Evolutionary conservation across 2,329 filamentous ascomycete species (phyloP).

Genomic region (Nemania bipapillata): DNA sequence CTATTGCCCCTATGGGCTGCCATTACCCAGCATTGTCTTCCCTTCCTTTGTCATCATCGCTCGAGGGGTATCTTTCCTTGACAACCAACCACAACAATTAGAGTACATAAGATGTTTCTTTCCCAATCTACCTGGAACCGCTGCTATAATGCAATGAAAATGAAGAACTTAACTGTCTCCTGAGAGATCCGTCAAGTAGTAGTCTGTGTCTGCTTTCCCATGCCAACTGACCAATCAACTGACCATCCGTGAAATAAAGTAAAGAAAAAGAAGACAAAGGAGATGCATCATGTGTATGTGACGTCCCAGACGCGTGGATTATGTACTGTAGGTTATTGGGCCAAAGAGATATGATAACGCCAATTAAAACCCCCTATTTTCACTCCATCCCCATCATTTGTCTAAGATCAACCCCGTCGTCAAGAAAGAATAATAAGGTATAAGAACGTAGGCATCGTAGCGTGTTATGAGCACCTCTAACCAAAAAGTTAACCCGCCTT

Average conservation of each 20-base stretch:
- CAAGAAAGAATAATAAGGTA: conserved; percentile 41
- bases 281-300: conserved; percentile 36
- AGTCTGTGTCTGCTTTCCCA: conserved; percentile 29
- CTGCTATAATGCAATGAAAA: conserved; percentile 40
- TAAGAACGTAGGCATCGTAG: conserved; percentile 42
- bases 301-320: conserved; percentile 44
- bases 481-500: conserved; percentile 32
- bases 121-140: conserved; percentile 42
- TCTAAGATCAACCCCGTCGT: conserved; percentile 48
- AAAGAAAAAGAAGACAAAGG: conserved; percentile 31
- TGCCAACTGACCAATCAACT: conserved; percentile 27
- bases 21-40: conserved; percentile 32
- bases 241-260: conserved; percentile 28
- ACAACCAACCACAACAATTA: conserved; percentile 34
- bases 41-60: conserved; percentile 33
- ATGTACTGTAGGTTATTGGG: conserved; percentile 43
- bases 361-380: conserved; percentile 37
- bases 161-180: conserved; percentile 27
- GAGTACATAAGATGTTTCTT: conserved; percentile 34
- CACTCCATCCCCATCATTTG: conserved; percentile 38
- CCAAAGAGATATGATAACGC: conserved; percentile 41
- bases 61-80: conserved; percentile 47
- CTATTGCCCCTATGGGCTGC: conserved; percentile 27
- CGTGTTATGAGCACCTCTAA: conserved; percentile 47
- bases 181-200: conserved; percentile 27